These are phyloP conservation scores for Suillus decipiens DNA, from an alignment of 768 basidiomycete genomes.

Conservation along the genomic window DNA sequence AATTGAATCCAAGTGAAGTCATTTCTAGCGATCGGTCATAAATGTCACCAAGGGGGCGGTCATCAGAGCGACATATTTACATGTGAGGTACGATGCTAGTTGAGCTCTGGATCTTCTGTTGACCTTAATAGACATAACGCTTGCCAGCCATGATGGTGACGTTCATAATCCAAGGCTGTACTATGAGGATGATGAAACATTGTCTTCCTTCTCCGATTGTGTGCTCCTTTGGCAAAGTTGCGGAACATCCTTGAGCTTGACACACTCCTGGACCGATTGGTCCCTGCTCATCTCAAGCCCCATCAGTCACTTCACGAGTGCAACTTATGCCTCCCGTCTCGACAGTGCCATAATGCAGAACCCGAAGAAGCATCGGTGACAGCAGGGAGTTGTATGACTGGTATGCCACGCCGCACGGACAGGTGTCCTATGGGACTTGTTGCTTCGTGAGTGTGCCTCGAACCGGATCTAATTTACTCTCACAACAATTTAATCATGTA, in stretches of 20 bases:
- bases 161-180: conserved; percentile 4
- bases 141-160: background rate
- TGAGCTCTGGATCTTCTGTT: background rate
- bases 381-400: background rate
- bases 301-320: background rate
- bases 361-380: background rate
- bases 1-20: background rate
- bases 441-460: background rate
- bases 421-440: background rate
- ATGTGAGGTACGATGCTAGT: background rate
- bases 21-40: background rate
- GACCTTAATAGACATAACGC: background rate
- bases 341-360: background rate
- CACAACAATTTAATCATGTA: background rate
- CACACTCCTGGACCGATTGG: background rate
- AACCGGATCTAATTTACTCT: conserved; percentile 4
- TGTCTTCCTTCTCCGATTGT: background rate
- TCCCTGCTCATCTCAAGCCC: background rate
- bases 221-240: background rate
- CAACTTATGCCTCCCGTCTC: background rate
- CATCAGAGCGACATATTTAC: background rate
- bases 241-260: background rate
- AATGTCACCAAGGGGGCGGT: background rate
- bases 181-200: background rate
- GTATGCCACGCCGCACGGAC: background rate